Evolutionary conservation across 2,329 filamentous ascomycete genomes (phyloP).

Genomic region (Kalmusia sp.): DNA sequence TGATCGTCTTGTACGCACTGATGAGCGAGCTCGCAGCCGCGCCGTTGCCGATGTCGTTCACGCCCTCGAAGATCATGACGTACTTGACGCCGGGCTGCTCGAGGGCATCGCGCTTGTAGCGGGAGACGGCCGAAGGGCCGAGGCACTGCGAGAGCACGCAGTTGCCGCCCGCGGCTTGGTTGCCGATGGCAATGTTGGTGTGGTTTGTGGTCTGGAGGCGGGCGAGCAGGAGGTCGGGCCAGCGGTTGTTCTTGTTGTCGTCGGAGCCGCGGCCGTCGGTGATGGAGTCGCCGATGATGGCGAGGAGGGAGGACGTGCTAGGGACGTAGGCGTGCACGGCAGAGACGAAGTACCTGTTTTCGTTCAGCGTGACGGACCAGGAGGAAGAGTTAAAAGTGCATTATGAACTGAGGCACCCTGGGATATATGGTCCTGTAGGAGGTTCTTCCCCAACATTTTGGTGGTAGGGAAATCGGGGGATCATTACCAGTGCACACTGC

Average conservation of each 20-base stretch:
- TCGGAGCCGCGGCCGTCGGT: conserved; percentile 69
- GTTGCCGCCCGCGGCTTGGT: conserved; percentile 75
- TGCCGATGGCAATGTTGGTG: conserved; percentile 63
- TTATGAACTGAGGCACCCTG: too few relatives aligned
- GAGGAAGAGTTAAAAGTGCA: too few relatives aligned
- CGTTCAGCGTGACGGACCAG: too few relatives aligned
- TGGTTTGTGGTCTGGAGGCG: conserved; percentile 54
- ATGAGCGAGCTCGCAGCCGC: conserved; percentile 5
- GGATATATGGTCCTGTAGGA: too few relatives aligned
- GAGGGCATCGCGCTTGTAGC: conserved; percentile 70
- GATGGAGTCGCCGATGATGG: conserved; percentile 69
- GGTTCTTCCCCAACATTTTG: too few relatives aligned
- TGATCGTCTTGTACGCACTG: conserved; percentile 64
- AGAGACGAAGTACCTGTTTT: conserved; percentile 62
- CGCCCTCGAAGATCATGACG: conserved; percentile 71
- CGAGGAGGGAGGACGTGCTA: conserved; percentile 50
- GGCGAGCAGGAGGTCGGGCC: conserved; percentile 44
- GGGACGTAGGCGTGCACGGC: conserved; percentile 61
- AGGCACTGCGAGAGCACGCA: conserved; percentile 67
- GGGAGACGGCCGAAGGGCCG: conserved; percentile 68
- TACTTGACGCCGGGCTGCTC: conserved; percentile 64
- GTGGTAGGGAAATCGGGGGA: too few relatives aligned
- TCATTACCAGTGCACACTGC: conserved; percentile 51
- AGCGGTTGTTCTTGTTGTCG: conserved; percentile 62
- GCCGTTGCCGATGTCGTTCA: conserved; percentile 66